A percentile compares a stretch with the other conserved stretches of the same genome.
Conservation (phyloP, 1,284 basidiomycete species). For the Irpex lacteus region DNA sequence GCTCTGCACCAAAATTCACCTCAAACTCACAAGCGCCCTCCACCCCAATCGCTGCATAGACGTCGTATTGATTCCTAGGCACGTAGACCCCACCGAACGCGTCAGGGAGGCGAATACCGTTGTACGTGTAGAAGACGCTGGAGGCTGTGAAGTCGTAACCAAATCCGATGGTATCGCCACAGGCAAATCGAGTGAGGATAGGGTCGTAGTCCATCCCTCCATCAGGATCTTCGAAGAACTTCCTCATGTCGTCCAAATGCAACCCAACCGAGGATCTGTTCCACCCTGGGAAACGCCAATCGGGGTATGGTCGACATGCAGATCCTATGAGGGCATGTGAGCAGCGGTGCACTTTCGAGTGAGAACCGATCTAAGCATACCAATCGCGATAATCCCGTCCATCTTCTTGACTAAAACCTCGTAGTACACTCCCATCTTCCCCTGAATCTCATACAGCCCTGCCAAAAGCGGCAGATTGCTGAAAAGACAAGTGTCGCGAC, state of each 20-base stretch:
- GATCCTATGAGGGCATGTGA: constrained; percentile 42
- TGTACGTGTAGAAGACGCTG: constrained; percentile 63
- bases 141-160: constrained; percentile 56
- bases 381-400: constrained; percentile 59
- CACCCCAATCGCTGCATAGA: constrained; percentile 64
- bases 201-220: constrained; percentile 58
- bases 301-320: constrained; percentile 63
- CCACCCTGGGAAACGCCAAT: constrained; percentile 70
- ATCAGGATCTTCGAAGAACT: constrained; percentile 66
- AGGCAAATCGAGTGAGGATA: constrained; percentile 29
- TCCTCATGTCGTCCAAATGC: constrained; percentile 69
- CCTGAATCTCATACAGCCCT: constrained; percentile 54
- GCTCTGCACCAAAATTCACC: constrained; percentile 61
- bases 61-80: constrained; percentile 48
- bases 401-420: constrained; percentile 55
- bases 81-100: constrained; percentile 61
- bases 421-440: constrained; percentile 59
- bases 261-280: constrained; percentile 62
- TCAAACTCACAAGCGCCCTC: constrained; percentile 51
- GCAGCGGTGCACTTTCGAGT: neutral
- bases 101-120: constrained; percentile 52
- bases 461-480: constrained; percentile 62
- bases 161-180: constrained; percentile 57
- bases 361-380: constrained; percentile 31
- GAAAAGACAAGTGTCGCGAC: constrained; percentile 51